A percentile compares a stretch with the other conserved stretches of the same genome.
phyloP scores from a whole-genome alignment of 768 basidiomycete species.

The Dioszegia crocea region DNA sequence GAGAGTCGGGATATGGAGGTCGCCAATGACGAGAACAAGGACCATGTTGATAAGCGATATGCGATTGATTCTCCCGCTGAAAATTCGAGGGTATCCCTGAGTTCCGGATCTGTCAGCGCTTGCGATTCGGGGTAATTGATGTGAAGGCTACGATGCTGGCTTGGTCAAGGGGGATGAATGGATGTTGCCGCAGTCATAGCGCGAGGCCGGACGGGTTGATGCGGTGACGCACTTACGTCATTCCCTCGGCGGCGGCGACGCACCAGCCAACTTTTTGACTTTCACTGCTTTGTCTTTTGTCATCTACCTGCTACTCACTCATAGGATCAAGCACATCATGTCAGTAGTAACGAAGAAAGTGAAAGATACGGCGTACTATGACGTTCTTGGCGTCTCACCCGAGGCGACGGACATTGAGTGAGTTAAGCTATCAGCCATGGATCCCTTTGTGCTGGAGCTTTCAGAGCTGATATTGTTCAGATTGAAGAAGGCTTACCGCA shows the following conservation, averaged over 20 bases:
- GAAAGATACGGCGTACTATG: conserved; percentile 49
- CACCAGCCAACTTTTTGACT: neutral
- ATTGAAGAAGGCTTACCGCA: conserved; percentile 92
- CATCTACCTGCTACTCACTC: too few species aligned
- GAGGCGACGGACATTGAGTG: conserved; percentile 49
- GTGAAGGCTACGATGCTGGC: too few species aligned
- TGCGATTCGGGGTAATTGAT: too few species aligned
- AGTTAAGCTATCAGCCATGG: neutral
- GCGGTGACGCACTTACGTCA: neutral
- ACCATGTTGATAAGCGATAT: conserved; percentile 60
- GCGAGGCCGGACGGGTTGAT: too few species aligned
- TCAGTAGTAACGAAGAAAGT: conserved; percentile 26
- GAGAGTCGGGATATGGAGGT: conserved; percentile 88
- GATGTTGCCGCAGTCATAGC: too few species aligned
- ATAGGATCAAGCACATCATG: conserved; percentile 1
- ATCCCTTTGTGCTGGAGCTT: neutral
- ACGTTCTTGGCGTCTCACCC: conserved; percentile 48
- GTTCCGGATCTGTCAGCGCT: too few species aligned
- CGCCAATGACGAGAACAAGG: conserved; percentile 92
- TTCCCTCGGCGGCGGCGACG: neutral
- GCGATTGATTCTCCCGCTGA: neutral
- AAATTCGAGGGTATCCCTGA: neutral
- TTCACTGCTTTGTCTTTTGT: neutral
- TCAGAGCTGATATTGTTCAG: conserved; percentile 17
- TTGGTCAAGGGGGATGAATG: too few species aligned